Evolutionary conservation across 306 rosid species (phyloP).

Genomic region (Corylus avellana): DNA sequence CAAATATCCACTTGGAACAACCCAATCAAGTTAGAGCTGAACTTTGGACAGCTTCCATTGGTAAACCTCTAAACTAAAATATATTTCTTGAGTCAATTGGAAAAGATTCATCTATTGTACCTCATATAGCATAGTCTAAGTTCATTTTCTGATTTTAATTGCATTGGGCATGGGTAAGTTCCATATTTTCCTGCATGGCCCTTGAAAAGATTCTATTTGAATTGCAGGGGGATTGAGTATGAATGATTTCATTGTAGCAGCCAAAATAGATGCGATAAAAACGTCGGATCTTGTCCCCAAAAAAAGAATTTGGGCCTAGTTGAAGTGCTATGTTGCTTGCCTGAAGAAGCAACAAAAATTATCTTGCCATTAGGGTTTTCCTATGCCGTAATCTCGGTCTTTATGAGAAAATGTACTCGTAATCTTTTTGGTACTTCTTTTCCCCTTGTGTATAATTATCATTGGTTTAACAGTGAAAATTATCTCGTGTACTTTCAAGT

Average conservation of each 20-base stretch:
- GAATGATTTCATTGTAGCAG: conserved; percentile 91
- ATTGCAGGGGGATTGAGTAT: conserved; percentile 90
- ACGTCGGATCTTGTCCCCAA: conserved; percentile 82
- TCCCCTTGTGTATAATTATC: not conserved
- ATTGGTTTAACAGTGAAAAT: too few species aligned
- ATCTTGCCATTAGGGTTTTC: not conserved
- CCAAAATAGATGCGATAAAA: conserved; percentile 74
- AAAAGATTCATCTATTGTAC: not conserved
- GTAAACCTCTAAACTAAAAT: conserved; percentile 38
- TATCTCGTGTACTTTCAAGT: too few species aligned
- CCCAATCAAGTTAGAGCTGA: conserved; percentile 84
- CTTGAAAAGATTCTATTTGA: conserved; percentile 24
- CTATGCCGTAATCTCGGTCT: not conserved
- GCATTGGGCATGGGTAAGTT: not conserved
- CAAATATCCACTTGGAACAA: conserved; percentile 74
- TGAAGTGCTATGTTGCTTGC: conserved; percentile 9
- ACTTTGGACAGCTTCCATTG: conserved; percentile 76
- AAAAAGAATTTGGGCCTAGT: conserved; percentile 89
- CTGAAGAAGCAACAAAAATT: not conserved
- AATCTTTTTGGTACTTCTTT: not conserved
- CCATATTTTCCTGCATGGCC: conserved; percentile 11
- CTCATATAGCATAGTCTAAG: not conserved
- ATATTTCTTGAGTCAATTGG: not conserved
- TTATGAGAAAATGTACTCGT: not conserved
- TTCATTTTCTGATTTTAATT: conserved; percentile 5